Conservation (phyloP, 345 rosid species). For the Arabis hirsuta region DNA sequence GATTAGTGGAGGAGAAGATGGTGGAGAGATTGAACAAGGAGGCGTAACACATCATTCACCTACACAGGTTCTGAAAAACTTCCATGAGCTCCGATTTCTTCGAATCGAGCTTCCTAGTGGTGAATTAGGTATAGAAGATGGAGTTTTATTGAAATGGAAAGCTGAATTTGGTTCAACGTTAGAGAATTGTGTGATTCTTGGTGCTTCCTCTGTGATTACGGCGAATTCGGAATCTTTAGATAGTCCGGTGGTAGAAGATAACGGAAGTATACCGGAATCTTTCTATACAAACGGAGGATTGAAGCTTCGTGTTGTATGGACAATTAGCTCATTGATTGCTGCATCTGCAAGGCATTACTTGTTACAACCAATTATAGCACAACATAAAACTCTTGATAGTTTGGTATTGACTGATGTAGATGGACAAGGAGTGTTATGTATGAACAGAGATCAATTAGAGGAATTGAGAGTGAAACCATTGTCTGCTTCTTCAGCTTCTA, state of each 20-base stretch:
- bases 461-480: conserved; percentile 91
- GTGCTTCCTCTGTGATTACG: conserved; percentile 67
- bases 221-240: conserved; percentile 1
- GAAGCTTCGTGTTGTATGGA: conserved; percentile 96
- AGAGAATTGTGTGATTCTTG: conserved; percentile 89
- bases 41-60: conserved; percentile 99
- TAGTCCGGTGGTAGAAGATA: conserved; percentile 55
- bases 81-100: conserved; percentile 81
- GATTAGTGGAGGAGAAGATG: conserved; percentile 56
- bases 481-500: conserved; percentile 91
- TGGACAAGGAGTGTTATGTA: conserved; percentile 88
- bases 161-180: conserved; percentile 97
- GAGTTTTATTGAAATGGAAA: conserved; percentile 81
- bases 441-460: conserved; percentile 88
- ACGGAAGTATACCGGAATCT: conserved; percentile 89
- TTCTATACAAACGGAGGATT: conserved; percentile 93
- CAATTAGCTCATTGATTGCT: conserved; percentile 92
- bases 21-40: conserved; percentile 63
- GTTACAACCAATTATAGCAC: conserved; percentile 87
- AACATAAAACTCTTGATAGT: conserved; percentile 83
- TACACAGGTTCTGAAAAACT: conserved; percentile 84
- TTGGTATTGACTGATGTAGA: conserved; percentile 81
- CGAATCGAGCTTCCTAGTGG: conserved; percentile 91
- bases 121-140: conserved; percentile 86
- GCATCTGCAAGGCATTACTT: conserved; percentile 93